These are phyloP conservation scores for Xylariales sp. DNA, from an alignment of 2,329 filamentous ascomycete genomes.

Conservation along the genomic window DNA sequence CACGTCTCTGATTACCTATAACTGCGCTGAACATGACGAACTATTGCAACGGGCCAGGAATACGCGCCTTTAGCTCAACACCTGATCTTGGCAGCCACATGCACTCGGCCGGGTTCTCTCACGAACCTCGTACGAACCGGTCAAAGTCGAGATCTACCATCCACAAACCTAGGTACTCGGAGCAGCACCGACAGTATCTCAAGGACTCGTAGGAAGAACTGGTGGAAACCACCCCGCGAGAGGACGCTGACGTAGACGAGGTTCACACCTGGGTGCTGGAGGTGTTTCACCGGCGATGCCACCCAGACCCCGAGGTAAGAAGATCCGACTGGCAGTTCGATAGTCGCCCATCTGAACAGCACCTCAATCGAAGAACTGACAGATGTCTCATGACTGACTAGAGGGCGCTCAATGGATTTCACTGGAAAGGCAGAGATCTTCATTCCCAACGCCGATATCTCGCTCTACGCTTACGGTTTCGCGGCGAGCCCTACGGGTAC, in stretches of 20 bases:
- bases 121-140: constrained; percentile 7
- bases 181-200: constrained; percentile 33
- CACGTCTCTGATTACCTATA: not conserved
- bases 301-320: constrained; percentile 42
- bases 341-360: not conserved
- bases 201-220: constrained; percentile 40
- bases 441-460: constrained; percentile 41
- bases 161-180: constrained; percentile 33
- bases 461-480: constrained; percentile 40
- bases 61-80: not conserved
- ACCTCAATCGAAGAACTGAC: not conserved
- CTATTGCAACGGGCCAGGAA: not conserved
- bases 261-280: constrained; percentile 42
- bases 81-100: constrained; percentile 19
- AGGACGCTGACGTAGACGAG: constrained; percentile 38
- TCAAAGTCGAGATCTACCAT: constrained; percentile 15
- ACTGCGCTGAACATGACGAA: not conserved
- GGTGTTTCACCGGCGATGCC: constrained; percentile 42
- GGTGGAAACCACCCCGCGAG: constrained; percentile 38
- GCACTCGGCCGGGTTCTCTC: constrained; percentile 27
- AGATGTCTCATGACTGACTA: constrained; percentile 1
- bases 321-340: constrained; percentile 6
- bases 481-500: constrained; percentile 39
- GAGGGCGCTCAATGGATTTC: constrained; percentile 31
- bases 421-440: constrained; percentile 43